Evolutionary conservation across 495 filamentous ascomycete genomes (phyloP).

Genomic region (Talaromyces thailandensis): DNA sequence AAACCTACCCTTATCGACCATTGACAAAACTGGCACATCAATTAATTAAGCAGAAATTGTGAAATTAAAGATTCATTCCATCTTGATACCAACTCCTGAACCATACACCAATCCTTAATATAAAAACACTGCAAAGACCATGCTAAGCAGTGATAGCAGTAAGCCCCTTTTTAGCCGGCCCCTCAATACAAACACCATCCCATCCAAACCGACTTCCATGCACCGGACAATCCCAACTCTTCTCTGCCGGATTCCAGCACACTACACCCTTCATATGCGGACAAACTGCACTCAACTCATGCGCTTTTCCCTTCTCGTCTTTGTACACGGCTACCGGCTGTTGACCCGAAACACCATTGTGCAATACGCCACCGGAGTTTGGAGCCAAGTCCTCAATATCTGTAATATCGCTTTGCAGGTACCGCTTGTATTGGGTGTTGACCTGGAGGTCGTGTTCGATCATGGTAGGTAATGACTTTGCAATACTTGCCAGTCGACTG

Average conservation of each 20-base stretch:
- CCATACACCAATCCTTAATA: no score
- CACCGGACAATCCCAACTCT: constrained; percentile 43
- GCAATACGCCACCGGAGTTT: constrained; percentile 42
- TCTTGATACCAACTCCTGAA: no score
- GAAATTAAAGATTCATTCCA: no score
- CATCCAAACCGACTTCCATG: constrained; percentile 47
- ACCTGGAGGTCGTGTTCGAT: constrained; percentile 39
- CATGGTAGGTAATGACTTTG: constrained; percentile 19
- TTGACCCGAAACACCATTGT: constrained; percentile 6
- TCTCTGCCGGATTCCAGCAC: constrained; percentile 46
- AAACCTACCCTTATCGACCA: no score
- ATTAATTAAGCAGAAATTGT: no score
- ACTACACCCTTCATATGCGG: constrained; percentile 48
- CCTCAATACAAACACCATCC: constrained; percentile 41
- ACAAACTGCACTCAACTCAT: constrained; percentile 43
- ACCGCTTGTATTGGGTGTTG: constrained; percentile 47
- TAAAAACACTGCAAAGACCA: not conserved
- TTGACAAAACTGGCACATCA: no score
- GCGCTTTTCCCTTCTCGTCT: constrained; percentile 41
- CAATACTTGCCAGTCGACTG: constrained; percentile 29
- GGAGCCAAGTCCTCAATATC: constrained; percentile 47
- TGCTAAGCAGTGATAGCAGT: not conserved
- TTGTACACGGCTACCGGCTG: constrained; percentile 48
- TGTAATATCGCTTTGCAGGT: constrained; percentile 42
- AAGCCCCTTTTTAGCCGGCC: constrained; percentile 31